Conservation (phyloP, 371 early-diverging fungal species). For the Lichtheimia ornata region DNA sequence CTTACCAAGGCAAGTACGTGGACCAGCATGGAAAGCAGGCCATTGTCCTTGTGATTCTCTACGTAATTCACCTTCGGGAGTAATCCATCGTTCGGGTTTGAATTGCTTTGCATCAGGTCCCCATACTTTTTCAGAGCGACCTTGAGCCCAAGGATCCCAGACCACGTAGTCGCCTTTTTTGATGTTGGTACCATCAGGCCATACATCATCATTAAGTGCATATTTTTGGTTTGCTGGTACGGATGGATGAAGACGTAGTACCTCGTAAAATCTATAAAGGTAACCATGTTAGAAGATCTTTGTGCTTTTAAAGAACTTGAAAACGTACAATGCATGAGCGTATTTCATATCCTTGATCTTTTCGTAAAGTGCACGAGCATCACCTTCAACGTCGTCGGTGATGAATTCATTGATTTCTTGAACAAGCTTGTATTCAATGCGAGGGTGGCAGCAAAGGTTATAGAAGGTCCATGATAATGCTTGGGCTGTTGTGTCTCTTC, state of each 20-base stretch:
- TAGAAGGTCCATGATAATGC: conserved; percentile 71
- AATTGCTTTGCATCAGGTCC: conserved; percentile 60
- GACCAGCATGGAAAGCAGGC: conserved; percentile 62
- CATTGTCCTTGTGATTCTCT: conserved; percentile 33
- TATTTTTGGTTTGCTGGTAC: conserved; percentile 70
- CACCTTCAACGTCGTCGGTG: conserved; percentile 23
- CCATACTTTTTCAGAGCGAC: conserved; percentile 58
- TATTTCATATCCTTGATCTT: conserved; percentile 44
- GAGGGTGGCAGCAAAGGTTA: conserved; percentile 44
- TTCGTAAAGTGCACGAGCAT: conserved; percentile 48
- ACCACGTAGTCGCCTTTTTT: conserved; percentile 53
- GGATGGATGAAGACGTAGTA: conserved; percentile 69
- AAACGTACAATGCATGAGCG: conserved; percentile 25
- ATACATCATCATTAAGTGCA: conserved; percentile 64
- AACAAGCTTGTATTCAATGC: conserved; percentile 40
- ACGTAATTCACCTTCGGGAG: conserved; percentile 23
- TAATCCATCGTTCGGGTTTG: conserved; percentile 64
- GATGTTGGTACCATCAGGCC: conserved; percentile 72
- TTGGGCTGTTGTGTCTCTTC: conserved; percentile 76
- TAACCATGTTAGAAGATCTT: neutral
- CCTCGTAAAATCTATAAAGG: conserved; percentile 50
- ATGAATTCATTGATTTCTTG: conserved; percentile 47
- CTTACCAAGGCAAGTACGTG: conserved; percentile 23
- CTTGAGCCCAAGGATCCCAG: conserved; percentile 58
- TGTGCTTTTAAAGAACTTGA: conserved; percentile 25